A percentile compares a stretch with the other conserved stretches of the same genome.
phyloP scores from a whole-genome alignment of 805 yeast genomes.

The Metschnikowia lachancei region DNA sequence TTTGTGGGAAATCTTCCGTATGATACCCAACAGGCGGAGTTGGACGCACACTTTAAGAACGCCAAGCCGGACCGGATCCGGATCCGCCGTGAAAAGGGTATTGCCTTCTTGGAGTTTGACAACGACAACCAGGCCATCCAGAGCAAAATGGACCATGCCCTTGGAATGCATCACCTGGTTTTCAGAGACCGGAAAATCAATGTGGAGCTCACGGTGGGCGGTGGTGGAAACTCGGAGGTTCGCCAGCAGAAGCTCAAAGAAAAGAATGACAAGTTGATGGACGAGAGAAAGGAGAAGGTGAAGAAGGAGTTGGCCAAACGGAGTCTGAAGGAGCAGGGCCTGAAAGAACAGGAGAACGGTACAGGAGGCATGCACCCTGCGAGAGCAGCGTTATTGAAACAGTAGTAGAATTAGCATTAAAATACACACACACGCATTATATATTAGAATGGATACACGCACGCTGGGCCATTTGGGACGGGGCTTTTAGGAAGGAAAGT shows the following conservation, averaged over 20 bases:
- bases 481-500: not conserved
- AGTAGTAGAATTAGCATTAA: conserved; percentile 3
- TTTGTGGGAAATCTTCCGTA: conserved; percentile 92
- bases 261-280: conserved; percentile 73
- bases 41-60: conserved; percentile 69
- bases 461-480: not conserved
- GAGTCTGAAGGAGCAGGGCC: conserved; percentile 25
- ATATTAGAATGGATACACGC: not conserved
- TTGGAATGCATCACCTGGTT: conserved; percentile 75
- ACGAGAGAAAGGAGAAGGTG: conserved; percentile 63
- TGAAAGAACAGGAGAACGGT: conserved; percentile 22
- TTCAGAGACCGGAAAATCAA: conserved; percentile 76
- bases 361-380: conserved; percentile 58
- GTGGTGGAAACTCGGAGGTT: conserved; percentile 84
- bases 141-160: conserved; percentile 77
- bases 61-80: conserved; percentile 74
- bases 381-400: conserved; percentile 50
- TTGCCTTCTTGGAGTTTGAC: conserved; percentile 85
- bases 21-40: conserved; percentile 57
- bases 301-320: conserved; percentile 44
- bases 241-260: conserved; percentile 64
- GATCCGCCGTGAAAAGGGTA: conserved; percentile 80
- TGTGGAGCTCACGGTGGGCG: conserved; percentile 96
- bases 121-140: conserved; percentile 60
- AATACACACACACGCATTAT: conserved; percentile 1